These are phyloP conservation scores for Fusarium sp. DNA, from an alignment of 2,329 filamentous ascomycete species.

Conservation along the genomic window DNA sequence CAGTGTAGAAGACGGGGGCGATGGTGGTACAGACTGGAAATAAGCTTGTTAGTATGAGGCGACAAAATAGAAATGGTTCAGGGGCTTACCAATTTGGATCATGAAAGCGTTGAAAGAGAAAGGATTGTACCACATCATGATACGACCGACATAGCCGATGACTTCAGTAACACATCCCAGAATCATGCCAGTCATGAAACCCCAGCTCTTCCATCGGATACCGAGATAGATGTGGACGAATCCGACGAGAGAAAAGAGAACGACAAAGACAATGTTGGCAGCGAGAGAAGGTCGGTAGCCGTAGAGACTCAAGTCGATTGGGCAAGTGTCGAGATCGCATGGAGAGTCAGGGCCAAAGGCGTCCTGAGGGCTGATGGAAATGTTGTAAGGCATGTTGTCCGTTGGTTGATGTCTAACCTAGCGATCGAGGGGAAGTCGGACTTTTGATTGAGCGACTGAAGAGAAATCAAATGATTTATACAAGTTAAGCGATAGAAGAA, in stretches of 20 bases:
- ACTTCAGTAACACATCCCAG: slow-evolving; percentile 69
- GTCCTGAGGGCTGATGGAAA: slow-evolving; percentile 41
- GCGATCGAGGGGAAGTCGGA: neutral
- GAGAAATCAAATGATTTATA: neutral
- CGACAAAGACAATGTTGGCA: slow-evolving; percentile 65
- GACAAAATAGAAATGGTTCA: no score
- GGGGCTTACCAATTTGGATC: slow-evolving; percentile 69
- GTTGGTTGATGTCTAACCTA: neutral
- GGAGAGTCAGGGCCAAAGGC: slow-evolving; percentile 60
- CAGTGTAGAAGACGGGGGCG: slow-evolving; percentile 63
- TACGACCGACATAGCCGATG: slow-evolving; percentile 71
- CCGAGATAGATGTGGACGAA: slow-evolving; percentile 60
- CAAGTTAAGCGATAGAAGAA: neutral
- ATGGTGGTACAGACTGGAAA: slow-evolving; percentile 65
- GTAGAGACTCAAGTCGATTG: slow-evolving; percentile 62
- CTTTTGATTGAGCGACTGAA: no score
- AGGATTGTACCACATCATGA: slow-evolving; percentile 68
- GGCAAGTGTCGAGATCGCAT: slow-evolving; percentile 63
- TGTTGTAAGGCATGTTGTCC: slow-evolving; percentile 42
- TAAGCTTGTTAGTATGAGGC: neutral
- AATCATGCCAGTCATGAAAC: slow-evolving; percentile 65
- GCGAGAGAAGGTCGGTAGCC: slow-evolving; percentile 65
- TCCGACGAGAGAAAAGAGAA: slow-evolving; percentile 60
- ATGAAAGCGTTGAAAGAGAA: slow-evolving; percentile 71
- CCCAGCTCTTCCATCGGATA: slow-evolving; percentile 60